Evolutionary conservation across 2,329 filamentous ascomycete species (phyloP).

Genomic region (Colletotrichum theobromicola): DNA sequence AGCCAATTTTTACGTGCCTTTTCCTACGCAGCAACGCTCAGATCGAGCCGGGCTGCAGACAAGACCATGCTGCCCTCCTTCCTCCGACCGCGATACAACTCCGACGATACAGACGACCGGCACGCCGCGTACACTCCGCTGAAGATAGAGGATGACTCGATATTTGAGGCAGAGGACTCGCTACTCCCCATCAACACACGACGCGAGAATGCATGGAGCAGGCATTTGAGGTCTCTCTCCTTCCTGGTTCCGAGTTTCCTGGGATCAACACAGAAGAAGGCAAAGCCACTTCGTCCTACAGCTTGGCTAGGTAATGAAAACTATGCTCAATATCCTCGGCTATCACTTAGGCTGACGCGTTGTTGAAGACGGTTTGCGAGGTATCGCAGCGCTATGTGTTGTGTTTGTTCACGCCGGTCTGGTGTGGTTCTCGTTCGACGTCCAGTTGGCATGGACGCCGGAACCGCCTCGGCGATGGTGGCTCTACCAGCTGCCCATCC

Average conservation of each 20-base stretch:
- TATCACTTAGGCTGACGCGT: not conserved
- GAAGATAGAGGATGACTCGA: not conserved
- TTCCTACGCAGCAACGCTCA: not conserved
- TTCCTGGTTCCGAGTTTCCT: not conserved
- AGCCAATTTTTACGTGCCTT: not conserved
- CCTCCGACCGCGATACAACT: not conserved
- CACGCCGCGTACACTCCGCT: not conserved
- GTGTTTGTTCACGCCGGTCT: not conserved
- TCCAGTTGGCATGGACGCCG: not conserved
- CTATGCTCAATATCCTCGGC: not conserved
- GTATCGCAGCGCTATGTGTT: not conserved
- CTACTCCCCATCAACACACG: not conserved
- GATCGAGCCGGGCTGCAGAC: not conserved
- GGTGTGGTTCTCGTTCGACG: not conserved
- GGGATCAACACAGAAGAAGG: not conserved
- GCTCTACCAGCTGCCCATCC: constrained; percentile 25
- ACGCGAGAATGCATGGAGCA: not conserved
- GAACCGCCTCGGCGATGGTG: not conserved
- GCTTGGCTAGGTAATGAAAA: not conserved
- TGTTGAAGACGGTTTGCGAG: not conserved
- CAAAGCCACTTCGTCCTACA: not conserved
- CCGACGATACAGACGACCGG: not conserved
- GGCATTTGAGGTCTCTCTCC: not conserved
- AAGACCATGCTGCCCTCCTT: not conserved
- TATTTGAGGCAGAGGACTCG: not conserved